Evolutionary conservation across 2,329 filamentous ascomycete species (phyloP), one percentile per base, ranked within the genome.

Genomic region (Aspergillus glaucus): DNA sequence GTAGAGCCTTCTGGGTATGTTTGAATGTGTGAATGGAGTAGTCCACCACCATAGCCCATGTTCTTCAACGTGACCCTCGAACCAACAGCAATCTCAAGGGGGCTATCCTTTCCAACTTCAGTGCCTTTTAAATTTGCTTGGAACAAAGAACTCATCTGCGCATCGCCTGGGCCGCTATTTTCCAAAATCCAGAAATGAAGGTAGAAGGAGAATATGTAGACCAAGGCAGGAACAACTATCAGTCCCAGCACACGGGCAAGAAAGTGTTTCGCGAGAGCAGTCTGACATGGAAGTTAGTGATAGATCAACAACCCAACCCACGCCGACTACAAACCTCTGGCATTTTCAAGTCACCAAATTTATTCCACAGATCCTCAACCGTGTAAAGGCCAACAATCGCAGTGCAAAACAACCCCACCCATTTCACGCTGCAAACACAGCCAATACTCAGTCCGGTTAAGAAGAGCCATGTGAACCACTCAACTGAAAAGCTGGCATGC

Each of bases 101-200:
- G 93, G 64, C 91, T 96, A 68, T 95, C 87, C 69, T 88, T 90
- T 64, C 92, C 92, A 53, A 98, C 92, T 56, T 94, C 87, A 9
- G 92, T 97, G 22, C 93, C 93, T 61, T 83, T 85, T 34, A 98
- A 79, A 66, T 98, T 98, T 43, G 94, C 93, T 70, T 98, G 93
- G 80, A 98, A 98, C 45, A 98, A 82, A 22, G 93, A 98, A 75
- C 91, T 96, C 93, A 98, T 98, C 73, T 98, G 93, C n/a, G 93
- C 93, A 75, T 98, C 93, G 47, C 93, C 93, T 6, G 94, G 93
- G 17, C 93, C 93, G 61, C 86, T 92, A 73, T 89, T 92, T 70
- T 94, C 88, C 50, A 98, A 81, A 54, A 98, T 88, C 54, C 89
- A 79, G 70, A 98, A 98, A 73, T 98, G 93, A 47, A 95, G 73